Percentiles rank a stretch among this genome's conserved stretches.
These are phyloP conservation scores for Botryotinia convoluta DNA, from an alignment of 2,329 filamentous ascomycete genomes.

Conservation along the genomic window DNA sequence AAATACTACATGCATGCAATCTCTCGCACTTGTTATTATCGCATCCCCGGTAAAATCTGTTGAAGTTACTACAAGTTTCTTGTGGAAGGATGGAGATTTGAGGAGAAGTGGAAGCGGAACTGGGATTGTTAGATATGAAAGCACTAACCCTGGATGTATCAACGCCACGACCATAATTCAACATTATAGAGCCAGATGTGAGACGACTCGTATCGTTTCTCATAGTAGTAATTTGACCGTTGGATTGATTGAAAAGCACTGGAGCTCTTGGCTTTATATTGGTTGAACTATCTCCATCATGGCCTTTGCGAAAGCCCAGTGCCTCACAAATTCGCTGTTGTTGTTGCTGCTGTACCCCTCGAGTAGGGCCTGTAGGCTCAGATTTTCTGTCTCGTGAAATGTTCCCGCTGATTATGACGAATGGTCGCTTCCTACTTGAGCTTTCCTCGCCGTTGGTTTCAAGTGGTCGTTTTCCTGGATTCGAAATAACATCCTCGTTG, in stretches of 20 bases:
- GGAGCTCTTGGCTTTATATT: background rate
- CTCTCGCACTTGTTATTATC: background rate
- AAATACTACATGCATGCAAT: constrained; percentile 2
- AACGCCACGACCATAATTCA: background rate
- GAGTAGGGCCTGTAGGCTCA: background rate
- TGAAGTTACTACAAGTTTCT: constrained; percentile 1
- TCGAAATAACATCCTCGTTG: background rate
- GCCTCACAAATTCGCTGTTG: background rate
- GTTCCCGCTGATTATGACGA: background rate
- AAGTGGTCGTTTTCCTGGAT: background rate
- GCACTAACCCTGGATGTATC: background rate
- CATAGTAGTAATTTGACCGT: background rate
- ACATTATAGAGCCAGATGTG: background rate
- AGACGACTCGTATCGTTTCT: background rate
- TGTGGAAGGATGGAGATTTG: too few species aligned
- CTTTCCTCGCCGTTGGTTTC: background rate
- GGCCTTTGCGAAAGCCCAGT: background rate
- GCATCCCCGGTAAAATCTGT: background rate
- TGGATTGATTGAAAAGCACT: background rate
- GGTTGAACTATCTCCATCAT: background rate
- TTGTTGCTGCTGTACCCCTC: background rate
- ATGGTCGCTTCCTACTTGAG: background rate
- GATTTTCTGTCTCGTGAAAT: background rate
- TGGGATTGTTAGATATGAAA: background rate
- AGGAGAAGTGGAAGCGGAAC: background rate